These are phyloP conservation scores for Artemisia tridentata DNA, from an alignment of 129 eudicot genomes.

Conservation along the genomic window DNA sequence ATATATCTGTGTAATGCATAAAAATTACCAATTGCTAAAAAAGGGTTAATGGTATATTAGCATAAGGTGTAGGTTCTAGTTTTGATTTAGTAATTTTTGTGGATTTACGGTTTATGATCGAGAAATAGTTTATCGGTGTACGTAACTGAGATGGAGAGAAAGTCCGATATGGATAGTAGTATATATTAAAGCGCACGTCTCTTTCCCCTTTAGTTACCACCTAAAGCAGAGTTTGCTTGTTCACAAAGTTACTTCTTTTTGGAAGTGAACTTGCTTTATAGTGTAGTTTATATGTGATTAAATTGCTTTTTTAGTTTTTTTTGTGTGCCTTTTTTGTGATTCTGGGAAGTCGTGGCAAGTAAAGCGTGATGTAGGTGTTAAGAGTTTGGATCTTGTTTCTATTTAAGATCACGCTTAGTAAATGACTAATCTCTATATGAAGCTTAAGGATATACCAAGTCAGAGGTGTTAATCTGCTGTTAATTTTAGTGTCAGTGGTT, in stretches of 20 bases:
- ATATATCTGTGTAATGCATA: not conserved
- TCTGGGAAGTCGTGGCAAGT: no score
- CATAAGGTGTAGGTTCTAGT: not conserved
- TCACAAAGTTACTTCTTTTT: not conserved
- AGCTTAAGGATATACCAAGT: not conserved
- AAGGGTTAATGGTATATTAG: not conserved
- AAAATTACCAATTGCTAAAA: not conserved
- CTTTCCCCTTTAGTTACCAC: no score
- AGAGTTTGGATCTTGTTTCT: no score
- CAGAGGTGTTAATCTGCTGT: not conserved
- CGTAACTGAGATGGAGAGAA: not conserved
- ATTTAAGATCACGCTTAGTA: not conserved
- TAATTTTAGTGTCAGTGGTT: not conserved
- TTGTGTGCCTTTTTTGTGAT: not conserved
- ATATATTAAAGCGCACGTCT: no score
- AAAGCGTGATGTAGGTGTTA: no score
- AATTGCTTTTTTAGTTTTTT: not conserved
- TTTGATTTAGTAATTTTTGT: constrained; percentile 8
- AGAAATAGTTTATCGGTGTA: not conserved
- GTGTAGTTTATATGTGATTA: not conserved
- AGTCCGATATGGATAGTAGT: not conserved
- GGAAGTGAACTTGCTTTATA: not conserved
- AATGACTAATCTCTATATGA: not conserved
- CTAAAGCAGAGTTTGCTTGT: no score
- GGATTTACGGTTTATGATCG: constrained; percentile 20